Percentiles rank a stretch among this genome's conserved stretches.
phyloP scores from a whole-genome alignment of 23 red algal species.

The Porphyridium purpureum region DNA sequence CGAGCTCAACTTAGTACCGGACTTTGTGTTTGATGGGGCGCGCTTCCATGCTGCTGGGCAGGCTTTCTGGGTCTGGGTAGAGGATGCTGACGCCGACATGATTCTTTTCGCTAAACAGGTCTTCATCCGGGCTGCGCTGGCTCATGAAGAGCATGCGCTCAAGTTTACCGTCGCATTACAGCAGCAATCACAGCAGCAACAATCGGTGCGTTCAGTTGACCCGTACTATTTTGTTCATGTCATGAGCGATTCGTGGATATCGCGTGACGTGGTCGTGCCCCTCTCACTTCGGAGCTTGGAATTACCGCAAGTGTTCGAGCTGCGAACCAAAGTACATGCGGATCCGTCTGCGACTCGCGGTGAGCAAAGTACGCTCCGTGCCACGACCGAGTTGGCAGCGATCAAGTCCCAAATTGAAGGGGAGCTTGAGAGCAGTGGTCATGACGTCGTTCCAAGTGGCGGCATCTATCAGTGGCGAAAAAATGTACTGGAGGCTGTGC shows the following conservation, averaged over 20 bases:
- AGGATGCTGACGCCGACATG: slow-evolving; percentile 51
- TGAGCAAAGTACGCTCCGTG: too few species aligned
- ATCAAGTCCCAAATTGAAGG: slow-evolving; percentile 59
- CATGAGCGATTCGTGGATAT: not conserved
- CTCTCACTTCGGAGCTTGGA: not conserved
- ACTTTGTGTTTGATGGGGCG: slow-evolving; percentile 23
- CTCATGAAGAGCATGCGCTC: slow-evolving; percentile 1
- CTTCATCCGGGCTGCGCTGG: slow-evolving; percentile 27
- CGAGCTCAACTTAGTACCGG: slow-evolving; percentile 26
- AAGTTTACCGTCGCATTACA: not conserved
- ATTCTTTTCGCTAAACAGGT: slow-evolving; percentile 62
- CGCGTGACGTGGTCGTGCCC: not conserved
- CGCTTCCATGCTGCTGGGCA: slow-evolving; percentile 22
- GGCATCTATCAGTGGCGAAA: slow-evolving; percentile 6
- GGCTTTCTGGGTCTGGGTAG: slow-evolving; percentile 86
- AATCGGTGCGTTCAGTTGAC: not conserved
- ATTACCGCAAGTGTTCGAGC: too few species aligned
- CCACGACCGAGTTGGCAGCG: not conserved
- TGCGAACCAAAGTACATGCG: too few species aligned
- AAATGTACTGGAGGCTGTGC: not conserved
- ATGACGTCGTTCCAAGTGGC: slow-evolving; percentile 12
- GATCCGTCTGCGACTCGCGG: too few species aligned
- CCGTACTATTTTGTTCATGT: slow-evolving; percentile 2
- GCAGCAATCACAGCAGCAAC: slow-evolving; percentile 3
- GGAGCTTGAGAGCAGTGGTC: slow-evolving; percentile 40